These are phyloP conservation scores for Meyerozyma sp. DNA, from an alignment of 1,139 yeast species.

Conservation along the genomic window DNA sequence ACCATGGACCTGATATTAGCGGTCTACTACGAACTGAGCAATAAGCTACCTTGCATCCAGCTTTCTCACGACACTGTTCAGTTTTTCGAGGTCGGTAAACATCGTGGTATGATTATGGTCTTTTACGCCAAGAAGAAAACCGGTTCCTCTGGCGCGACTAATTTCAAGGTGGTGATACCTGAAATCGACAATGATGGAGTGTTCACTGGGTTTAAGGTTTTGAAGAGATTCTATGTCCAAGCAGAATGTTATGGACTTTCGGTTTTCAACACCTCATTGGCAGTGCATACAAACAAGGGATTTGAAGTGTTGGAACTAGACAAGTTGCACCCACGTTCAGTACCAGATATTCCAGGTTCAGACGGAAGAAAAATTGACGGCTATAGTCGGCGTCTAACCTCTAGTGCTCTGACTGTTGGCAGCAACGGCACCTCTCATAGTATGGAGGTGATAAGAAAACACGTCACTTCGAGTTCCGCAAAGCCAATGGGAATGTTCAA, in stretches of 20 bases:
- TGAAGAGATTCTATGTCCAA: conserved; percentile 43
- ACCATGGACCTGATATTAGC: conserved; percentile 44
- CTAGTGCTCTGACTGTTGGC: not conserved
- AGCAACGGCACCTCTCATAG: not conserved
- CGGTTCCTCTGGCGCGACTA: conserved; percentile 38
- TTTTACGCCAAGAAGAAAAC: conserved; percentile 49
- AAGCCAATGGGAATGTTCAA: conserved; percentile 64
- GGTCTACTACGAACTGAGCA: conserved; percentile 31
- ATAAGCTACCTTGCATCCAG: conserved; percentile 25
- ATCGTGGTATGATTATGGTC: conserved; percentile 55
- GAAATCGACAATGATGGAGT: conserved; percentile 44
- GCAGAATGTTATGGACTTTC: conserved; percentile 55
- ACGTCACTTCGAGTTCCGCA: conserved; percentile 28
- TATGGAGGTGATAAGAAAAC: conserved; percentile 29
- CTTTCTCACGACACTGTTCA: conserved; percentile 27
- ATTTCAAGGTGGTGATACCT: conserved; percentile 49
- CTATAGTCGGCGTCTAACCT: conserved; percentile 20
- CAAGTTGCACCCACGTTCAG: conserved; percentile 49
- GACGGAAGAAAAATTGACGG: conserved; percentile 28
- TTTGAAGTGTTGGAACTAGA: conserved; percentile 64
- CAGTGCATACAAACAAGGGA: conserved; percentile 65
- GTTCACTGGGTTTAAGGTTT: conserved; percentile 47
- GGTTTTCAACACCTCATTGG: conserved; percentile 55
- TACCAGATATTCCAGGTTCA: conserved; percentile 39
- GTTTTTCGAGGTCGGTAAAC: conserved; percentile 59